Evolutionary conservation across 2,329 filamentous ascomycete genomes (phyloP).

Genomic region (Rutstroemia sp.): DNA sequence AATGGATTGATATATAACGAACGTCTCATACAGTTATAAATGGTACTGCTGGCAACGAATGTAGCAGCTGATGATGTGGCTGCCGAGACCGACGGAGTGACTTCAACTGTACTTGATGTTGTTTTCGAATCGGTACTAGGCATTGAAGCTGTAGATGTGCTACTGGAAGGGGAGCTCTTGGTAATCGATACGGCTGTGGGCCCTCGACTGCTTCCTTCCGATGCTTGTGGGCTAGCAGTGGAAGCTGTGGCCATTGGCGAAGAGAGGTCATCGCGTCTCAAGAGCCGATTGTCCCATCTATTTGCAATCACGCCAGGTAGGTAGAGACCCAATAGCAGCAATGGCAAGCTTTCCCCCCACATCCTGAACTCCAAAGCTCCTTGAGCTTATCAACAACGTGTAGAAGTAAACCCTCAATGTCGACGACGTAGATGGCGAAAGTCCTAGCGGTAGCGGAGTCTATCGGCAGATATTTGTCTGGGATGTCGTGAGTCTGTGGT

Average conservation of each 20-base stretch:
- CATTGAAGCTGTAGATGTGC: neutral
- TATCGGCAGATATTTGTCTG: neutral
- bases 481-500: neutral
- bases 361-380: conserved; percentile 1
- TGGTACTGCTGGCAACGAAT: neutral
- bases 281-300: conserved; percentile 13
- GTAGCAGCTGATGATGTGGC: neutral
- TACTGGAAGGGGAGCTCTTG: neutral
- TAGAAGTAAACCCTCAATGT: neutral
- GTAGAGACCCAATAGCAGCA: conserved; percentile 22
- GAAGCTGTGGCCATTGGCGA: conserved; percentile 12
- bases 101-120: neutral
- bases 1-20: neutral
- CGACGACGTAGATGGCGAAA: too few species aligned
- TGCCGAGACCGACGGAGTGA: neutral
- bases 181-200: neutral
- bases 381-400: neutral
- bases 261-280: conserved; percentile 22
- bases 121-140: neutral
- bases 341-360: conserved; percentile 14
- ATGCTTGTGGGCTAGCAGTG: neutral
- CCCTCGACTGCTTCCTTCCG: neutral
- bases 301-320: conserved; percentile 18
- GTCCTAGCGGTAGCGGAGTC: too few species aligned
- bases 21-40: conserved; percentile 3